phyloP scores from a whole-genome alignment of 2,329 filamentous ascomycete genomes.

The Penicillium aurantiogriseum region DNA sequence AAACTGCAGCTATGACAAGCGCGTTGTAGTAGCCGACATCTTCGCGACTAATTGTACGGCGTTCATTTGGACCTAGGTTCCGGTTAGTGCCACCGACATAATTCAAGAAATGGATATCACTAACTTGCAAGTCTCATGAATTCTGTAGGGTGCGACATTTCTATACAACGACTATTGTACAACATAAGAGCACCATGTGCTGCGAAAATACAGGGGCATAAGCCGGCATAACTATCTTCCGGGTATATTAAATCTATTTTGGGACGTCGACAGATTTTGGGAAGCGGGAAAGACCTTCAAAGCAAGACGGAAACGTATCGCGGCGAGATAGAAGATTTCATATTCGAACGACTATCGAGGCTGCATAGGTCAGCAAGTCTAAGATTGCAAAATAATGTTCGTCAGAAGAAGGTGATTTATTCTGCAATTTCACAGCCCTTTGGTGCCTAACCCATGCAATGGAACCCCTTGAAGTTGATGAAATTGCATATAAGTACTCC shows the following conservation, averaged over 20 bases:
- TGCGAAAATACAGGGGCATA: neutral
- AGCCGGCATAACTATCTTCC: neutral
- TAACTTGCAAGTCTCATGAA: slow-evolving; percentile 6
- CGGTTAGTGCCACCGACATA: neutral
- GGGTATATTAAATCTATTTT: neutral
- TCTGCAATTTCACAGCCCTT: too few relatives aligned
- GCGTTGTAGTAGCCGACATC: slow-evolving; percentile 43
- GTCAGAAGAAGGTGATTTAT: too few relatives aligned
- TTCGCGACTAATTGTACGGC: slow-evolving; percentile 44
- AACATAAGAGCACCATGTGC: neutral
- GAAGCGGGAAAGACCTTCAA: neutral
- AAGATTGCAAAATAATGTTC: too few relatives aligned
- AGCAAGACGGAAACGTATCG: neutral
- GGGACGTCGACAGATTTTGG: neutral
- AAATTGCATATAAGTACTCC: neutral
- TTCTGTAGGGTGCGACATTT: neutral
- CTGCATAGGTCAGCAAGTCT: too few relatives aligned
- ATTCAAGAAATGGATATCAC: neutral
- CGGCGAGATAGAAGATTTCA: neutral
- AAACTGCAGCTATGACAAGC: slow-evolving; percentile 40
- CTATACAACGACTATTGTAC: neutral
- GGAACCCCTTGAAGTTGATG: too few relatives aligned
- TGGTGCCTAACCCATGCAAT: too few relatives aligned
- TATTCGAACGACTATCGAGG: too few relatives aligned
- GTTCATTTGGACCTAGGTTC: slow-evolving; percentile 41